Percentiles rank a stretch among this genome's conserved stretches.
phyloP scores from a whole-genome alignment of 2,329 filamentous ascomycete genomes.

The Paraphoma sp. region DNA sequence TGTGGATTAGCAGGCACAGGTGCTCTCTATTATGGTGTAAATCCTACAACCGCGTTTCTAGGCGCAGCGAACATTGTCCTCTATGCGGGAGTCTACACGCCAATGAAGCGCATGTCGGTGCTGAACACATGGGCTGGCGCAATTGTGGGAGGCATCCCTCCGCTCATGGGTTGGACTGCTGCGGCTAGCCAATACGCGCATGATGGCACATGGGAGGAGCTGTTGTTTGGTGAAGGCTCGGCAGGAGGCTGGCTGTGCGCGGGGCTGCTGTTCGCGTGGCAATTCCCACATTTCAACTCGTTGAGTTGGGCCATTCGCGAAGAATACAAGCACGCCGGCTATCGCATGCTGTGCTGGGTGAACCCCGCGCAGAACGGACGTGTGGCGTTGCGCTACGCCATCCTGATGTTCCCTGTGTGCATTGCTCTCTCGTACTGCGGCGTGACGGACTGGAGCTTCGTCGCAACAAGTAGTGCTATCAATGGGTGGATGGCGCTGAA shows the following conservation, averaged over 20 bases:
- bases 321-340: constrained; percentile 78
- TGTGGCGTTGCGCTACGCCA: constrained; percentile 85
- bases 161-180: constrained; percentile 97
- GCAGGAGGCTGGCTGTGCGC: constrained; percentile 90
- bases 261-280: constrained; percentile 87
- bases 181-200: constrained; percentile 84
- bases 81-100: constrained; percentile 92
- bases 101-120: constrained; percentile 83
- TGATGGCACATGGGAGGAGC: constrained; percentile 71
- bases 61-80: constrained; percentile 84
- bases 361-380: constrained; percentile 85
- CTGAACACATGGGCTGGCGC: constrained; percentile 96
- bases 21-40: constrained; percentile 86
- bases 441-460: constrained; percentile 86
- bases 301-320: constrained; percentile 87
- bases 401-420: constrained; percentile 87
- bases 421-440: constrained; percentile 77
- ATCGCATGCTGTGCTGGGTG: constrained; percentile 80
- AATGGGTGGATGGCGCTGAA: constrained; percentile 87
- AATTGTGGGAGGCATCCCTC: constrained; percentile 89
- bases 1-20: constrained; percentile 73
- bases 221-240: constrained; percentile 73
- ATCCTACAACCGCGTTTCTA: constrained; percentile 88
- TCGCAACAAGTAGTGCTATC: constrained; percentile 78
- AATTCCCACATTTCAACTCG: constrained; percentile 98